phyloP scores from a whole-genome alignment of 2,329 filamentous ascomycete species.

The Tolypocladium guangdongense region DNA sequence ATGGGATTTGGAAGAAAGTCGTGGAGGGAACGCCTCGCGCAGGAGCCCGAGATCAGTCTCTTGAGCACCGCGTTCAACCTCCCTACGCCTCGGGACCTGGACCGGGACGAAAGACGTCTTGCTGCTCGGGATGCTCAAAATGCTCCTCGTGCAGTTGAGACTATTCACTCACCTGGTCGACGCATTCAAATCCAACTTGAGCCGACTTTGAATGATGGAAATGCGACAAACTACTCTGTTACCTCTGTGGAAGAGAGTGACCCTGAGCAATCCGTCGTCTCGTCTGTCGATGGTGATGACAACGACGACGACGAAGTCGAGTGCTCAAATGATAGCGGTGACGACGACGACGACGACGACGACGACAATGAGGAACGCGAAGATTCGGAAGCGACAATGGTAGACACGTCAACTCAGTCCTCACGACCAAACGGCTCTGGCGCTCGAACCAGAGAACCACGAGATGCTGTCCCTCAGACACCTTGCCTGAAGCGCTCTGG shows the following conservation, averaged over 20 bases:
- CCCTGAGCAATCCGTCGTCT: background rate
- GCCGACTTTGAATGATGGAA: background rate
- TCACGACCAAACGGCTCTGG: background rate
- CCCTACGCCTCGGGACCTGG: slow-evolving; percentile 7
- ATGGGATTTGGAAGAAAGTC: slow-evolving; percentile 8
- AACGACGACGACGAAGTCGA: background rate
- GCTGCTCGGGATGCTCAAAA: background rate
- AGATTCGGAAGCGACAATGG: background rate
- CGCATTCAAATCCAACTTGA: background rate
- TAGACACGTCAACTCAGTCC: background rate
- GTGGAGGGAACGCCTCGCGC: background rate
- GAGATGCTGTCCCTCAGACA: too few relatives aligned
- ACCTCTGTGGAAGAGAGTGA: background rate
- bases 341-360: background rate
- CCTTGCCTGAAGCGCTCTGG: background rate
- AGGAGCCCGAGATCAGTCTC: slow-evolving; percentile 7
- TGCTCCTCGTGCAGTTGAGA: background rate
- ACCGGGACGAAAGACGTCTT: slow-evolving; percentile 1
- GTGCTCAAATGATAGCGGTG: background rate
- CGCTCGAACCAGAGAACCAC: background rate
- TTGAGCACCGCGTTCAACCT: slow-evolving; percentile 10
- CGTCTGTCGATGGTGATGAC: background rate
- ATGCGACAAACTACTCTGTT: background rate
- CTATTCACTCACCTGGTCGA: background rate
- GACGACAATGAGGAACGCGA: background rate